phyloP scores from a whole-genome alignment of 169 alveolate genomes.

The Plasmodium adleri region DNA sequence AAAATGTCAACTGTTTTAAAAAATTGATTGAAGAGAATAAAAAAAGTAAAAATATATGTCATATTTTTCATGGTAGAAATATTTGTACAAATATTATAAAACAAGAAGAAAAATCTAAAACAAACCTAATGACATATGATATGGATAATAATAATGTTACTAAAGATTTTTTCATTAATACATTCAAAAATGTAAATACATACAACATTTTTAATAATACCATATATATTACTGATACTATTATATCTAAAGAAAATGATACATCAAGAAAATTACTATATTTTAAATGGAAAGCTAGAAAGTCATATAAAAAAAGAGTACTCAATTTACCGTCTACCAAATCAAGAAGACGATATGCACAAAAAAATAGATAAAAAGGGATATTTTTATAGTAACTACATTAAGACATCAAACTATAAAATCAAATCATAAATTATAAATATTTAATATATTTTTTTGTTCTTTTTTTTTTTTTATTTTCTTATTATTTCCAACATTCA shows the following conservation, averaged over 20 bases:
- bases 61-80: constrained; percentile 12
- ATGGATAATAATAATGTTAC: constrained; percentile 1
- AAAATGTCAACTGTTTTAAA: constrained; percentile 23
- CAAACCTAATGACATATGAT: constrained; percentile 10
- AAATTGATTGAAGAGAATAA: constrained; percentile 16
- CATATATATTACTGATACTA: constrained; percentile 14
- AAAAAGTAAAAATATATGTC: constrained; percentile 19
- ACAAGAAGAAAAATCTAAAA: constrained; percentile 11
- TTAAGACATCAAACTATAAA: background rate
- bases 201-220: constrained; percentile 29
- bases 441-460: background rate
- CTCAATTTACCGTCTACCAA: constrained; percentile 86
- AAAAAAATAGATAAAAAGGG: constrained; percentile 77
- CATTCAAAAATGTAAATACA: background rate
- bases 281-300: constrained; percentile 82
- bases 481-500: constrained; percentile 7
- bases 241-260: constrained; percentile 27
- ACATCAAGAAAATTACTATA: constrained; percentile 52
- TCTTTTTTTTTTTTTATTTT: background rate
- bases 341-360: constrained; percentile 86
- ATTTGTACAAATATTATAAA: constrained; percentile 32
- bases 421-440: background rate
- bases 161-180: constrained; percentile 1
- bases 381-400: background rate
- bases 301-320: constrained; percentile 86